Evolutionary conservation across 371 early-diverging fungal genomes (phyloP).

Genomic region (Encephalitozoon hellem): DNA sequence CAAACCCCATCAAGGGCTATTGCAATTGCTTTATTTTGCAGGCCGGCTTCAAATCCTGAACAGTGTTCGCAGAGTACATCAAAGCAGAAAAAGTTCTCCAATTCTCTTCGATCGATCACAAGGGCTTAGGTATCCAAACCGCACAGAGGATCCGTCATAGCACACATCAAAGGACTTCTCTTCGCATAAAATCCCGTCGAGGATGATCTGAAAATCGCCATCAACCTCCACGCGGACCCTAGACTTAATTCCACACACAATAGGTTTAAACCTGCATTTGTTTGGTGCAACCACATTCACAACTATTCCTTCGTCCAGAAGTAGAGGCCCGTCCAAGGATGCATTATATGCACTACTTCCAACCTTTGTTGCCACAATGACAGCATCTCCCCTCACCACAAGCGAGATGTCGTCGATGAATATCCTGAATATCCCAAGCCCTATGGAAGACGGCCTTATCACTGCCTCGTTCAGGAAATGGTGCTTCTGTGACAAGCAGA

Average conservation of each 20-base stretch:
- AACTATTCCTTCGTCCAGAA: constrained; percentile 3
- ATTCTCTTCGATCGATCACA: background rate
- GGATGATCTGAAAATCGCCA: background rate
- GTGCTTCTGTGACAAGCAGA: constrained; percentile 5
- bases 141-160: constrained; percentile 8
- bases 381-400: constrained; percentile 42
- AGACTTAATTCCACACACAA: background rate
- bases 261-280: constrained; percentile 21
- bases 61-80: background rate
- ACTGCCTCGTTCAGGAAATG: constrained; percentile 48
- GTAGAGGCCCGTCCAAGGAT: constrained; percentile 46
- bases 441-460: constrained; percentile 15
- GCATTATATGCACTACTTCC: constrained; percentile 55
- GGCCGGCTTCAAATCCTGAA: background rate
- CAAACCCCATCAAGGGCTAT: constrained; percentile 51
- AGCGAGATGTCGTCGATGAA: constrained; percentile 10
- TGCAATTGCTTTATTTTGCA: background rate
- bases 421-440: constrained; percentile 26
- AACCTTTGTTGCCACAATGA: constrained; percentile 42
- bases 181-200: constrained; percentile 45
- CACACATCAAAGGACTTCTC: constrained; percentile 59
- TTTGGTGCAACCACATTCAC: constrained; percentile 31
- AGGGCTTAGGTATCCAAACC: background rate
- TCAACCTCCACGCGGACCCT: background rate
- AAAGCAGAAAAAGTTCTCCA: background rate